A percentile compares a stretch with the other conserved stretches of the same genome.
These are phyloP conservation scores for Fusarium sororula DNA, from an alignment of 2,329 filamentous ascomycete species.

Conservation along the genomic window DNA sequence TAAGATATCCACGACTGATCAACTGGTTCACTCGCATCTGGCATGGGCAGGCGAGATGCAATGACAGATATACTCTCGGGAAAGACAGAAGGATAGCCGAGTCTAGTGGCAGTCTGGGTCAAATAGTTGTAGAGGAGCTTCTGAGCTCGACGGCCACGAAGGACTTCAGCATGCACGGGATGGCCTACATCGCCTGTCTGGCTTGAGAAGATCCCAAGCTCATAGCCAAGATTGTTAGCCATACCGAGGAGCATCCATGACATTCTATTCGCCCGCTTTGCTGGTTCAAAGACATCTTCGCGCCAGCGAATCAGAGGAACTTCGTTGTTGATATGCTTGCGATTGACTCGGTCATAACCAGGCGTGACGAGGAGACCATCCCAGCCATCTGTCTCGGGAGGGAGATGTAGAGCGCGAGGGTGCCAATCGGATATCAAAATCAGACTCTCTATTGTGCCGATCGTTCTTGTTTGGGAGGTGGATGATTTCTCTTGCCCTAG, in stretches of 20 bases:
- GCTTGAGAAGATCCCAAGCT: conserved; percentile 31
- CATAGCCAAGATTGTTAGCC: conserved; percentile 32
- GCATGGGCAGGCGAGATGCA: background rate
- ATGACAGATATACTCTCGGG: conserved; percentile 11
- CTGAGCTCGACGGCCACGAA: conserved; percentile 10
- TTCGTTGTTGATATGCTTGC: conserved; percentile 29
- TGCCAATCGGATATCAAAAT: conserved; percentile 41
- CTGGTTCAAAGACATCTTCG: conserved; percentile 40
- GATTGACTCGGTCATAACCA: conserved; percentile 29
- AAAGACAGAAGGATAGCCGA: conserved; percentile 15
- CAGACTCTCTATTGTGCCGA: conserved; percentile 34
- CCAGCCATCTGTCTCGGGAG: conserved; percentile 38
- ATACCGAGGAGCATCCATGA: conserved; percentile 42
- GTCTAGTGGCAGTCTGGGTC: conserved; percentile 24
- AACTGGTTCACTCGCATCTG: background rate
- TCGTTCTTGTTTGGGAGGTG: conserved; percentile 26
- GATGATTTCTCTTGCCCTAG: conserved; percentile 36
- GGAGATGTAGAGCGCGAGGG: conserved; percentile 33
- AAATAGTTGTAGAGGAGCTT: conserved; percentile 35
- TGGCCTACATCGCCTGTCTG: background rate
- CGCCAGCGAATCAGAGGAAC: conserved; percentile 36
- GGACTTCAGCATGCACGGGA: background rate
- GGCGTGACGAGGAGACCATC: conserved; percentile 31
- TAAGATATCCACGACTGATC: conserved; percentile 13
- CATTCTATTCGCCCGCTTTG: conserved; percentile 39